phyloP scores from a whole-genome alignment of 805 yeast genomes.

The Saturnispora galanensis region DNA sequence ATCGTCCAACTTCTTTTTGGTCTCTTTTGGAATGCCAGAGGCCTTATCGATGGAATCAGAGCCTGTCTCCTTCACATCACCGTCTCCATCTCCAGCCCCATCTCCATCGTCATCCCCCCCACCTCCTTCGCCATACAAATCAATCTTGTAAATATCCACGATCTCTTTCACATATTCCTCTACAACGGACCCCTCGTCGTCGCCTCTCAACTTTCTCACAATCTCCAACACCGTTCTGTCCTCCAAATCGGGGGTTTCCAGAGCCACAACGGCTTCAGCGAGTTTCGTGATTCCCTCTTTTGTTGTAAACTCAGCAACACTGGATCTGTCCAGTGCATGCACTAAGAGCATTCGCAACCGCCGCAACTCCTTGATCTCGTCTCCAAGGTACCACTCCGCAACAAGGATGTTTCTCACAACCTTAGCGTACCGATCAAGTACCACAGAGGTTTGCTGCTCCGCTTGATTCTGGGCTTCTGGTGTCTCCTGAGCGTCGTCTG shows the following conservation, averaged over 20 bases:
- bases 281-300: slow-evolving; percentile 4
- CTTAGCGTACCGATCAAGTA: slow-evolving; percentile 10
- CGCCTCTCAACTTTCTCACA: slow-evolving; percentile 20
- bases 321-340: slow-evolving; percentile 6
- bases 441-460: neutral
- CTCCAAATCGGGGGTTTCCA: slow-evolving; percentile 9
- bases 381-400: slow-evolving; percentile 11
- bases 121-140: slow-evolving; percentile 16
- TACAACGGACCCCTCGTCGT: slow-evolving; percentile 19
- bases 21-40: neutral
- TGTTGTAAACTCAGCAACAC: neutral
- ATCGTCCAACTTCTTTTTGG: slow-evolving; percentile 12
- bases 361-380: slow-evolving; percentile 12
- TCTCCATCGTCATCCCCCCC: slow-evolving; percentile 5
- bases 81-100: slow-evolving; percentile 6
- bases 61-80: neutral
- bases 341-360: slow-evolving; percentile 5
- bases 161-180: slow-evolving; percentile 23
- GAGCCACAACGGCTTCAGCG: neutral
- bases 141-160: slow-evolving; percentile 22
- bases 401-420: slow-evolving; percentile 11
- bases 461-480: neutral
- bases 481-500: neutral
- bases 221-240: slow-evolving; percentile 15
- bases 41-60: neutral